Evolutionary conservation across 2,329 filamentous ascomycete genomes (phyloP).

Genomic region (Ophiostoma quercus): DNA sequence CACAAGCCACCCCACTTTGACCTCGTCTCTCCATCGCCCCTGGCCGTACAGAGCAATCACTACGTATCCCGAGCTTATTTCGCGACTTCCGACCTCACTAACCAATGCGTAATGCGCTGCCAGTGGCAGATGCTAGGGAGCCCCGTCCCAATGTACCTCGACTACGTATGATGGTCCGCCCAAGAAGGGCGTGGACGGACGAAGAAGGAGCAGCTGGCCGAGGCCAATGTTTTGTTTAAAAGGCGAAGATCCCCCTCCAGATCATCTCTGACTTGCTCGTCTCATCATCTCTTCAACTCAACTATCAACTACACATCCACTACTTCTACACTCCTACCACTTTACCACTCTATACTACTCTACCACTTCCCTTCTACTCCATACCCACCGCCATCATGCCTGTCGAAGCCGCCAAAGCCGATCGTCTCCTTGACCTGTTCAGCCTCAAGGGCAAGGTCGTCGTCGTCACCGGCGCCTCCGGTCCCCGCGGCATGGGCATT

Average conservation of each 20-base stretch:
- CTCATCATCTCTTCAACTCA: not conserved
- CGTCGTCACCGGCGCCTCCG: conserved; percentile 64
- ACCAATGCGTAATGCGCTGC: not conserved
- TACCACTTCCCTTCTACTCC: not conserved
- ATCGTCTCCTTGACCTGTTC: conserved; percentile 60
- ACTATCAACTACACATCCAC: too few relatives aligned
- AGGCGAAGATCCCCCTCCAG: not conserved
- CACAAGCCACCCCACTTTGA: not conserved
- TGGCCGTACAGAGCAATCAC: not conserved
- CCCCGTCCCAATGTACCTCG: not conserved
- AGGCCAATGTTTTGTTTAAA: conserved; percentile 6
- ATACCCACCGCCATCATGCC: conserved; percentile 41
- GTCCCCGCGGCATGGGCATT: conserved; percentile 65
- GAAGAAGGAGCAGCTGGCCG: not conserved
- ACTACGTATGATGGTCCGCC: not conserved
- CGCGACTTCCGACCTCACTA: not conserved
- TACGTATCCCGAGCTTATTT: conserved; percentile 7
- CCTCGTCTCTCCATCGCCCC: conserved; percentile 6
- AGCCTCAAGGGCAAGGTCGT: conserved; percentile 68
- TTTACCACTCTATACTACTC: not conserved
- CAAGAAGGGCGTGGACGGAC: not conserved
- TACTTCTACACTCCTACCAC: not conserved
- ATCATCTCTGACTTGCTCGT: not conserved
- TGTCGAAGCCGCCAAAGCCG: conserved; percentile 52
- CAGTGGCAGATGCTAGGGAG: not conserved